A percentile compares a stretch with the other conserved stretches of the same genome.
These are phyloP conservation scores for Lachnellula hyalina DNA, from an alignment of 2,329 filamentous ascomycete genomes.

Conservation along the genomic window DNA sequence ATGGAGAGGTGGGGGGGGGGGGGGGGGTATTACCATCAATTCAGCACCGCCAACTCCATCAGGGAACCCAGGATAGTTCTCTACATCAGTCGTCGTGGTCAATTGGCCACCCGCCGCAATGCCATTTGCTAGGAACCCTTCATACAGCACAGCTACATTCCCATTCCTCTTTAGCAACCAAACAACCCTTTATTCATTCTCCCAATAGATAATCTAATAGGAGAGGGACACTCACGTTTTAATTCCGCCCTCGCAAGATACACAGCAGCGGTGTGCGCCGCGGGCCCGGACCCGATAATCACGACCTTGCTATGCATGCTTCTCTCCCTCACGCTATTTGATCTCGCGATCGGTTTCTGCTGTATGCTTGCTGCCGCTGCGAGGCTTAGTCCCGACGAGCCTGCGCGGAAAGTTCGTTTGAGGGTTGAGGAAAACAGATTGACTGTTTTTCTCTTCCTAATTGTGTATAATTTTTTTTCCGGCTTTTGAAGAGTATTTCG, in stretches of 20 bases:
- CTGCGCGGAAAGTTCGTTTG: conserved; percentile 69
- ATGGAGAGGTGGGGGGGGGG: background rate
- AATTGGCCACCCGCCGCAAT: conserved; percentile 94
- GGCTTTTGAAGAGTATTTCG: background rate
- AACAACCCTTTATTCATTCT: background rate
- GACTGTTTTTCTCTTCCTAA: conserved; percentile 43
- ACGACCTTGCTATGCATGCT: conserved; percentile 93
- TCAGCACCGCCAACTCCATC: conserved; percentile 79
- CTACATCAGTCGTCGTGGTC: conserved; percentile 95
- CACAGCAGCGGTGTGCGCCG: conserved; percentile 93
- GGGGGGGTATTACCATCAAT: conserved; percentile 56
- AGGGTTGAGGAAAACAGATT: conserved; percentile 90
- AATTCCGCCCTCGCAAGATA: conserved; percentile 93
- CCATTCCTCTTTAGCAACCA: conserved; percentile 27
- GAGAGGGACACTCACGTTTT: conserved; percentile 49
- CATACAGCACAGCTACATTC: conserved; percentile 71
- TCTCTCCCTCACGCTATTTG: conserved; percentile 30
- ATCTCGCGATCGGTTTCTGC: conserved; percentile 44
- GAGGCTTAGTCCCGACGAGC: conserved; percentile 66
- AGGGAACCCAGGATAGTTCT: conserved; percentile 97
- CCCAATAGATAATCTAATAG: too few relatives aligned
- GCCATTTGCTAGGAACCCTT: conserved; percentile 96
- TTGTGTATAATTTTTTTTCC: background rate
- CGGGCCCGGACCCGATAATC: conserved; percentile 91
- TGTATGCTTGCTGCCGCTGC: conserved; percentile 62